Evolutionary conservation across 768 basidiomycete genomes (phyloP), one percentile per base, ranked within the genome.

Genomic region (Hypholoma sublateritium): DNA sequence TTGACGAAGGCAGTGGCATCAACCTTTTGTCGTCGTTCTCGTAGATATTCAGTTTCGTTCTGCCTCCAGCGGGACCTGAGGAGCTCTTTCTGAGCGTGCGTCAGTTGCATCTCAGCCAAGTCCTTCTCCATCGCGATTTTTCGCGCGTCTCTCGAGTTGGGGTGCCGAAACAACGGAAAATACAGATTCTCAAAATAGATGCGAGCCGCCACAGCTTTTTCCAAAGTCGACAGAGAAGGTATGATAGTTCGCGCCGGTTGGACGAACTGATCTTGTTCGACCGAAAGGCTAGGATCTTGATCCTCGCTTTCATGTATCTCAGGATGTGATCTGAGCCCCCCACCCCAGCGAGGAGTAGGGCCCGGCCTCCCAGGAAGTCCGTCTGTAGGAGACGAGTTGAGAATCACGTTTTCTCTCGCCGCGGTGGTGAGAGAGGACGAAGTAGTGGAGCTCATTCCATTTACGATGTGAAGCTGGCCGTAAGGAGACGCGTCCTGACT

Each of bases 121-220:
- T 95, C 93, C 62, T 78, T 83, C 74, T 98, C 95, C 83, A 98
- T 91, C 22, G 92, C 89, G 25, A 87, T 71, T 62, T 87, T 80
- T 56, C 96, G 81, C 70, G 92, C 87, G 69, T 96, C 94, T 32
- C 96, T 84, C 57, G 89, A 90, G 48, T 91, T 85, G 28, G 89
- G 82, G 58, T 93, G 89, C 62, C 92, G 89, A 67, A 95, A 83
- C 53, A 95, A 80, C 28, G 85, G 87, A 73, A 91, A 95, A 72
- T 90, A 95, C 28, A 88, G 79, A 67, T 91, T 93, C 79, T 93
- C 92, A 73, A 98, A 97, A 80, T 87, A 97, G 74, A 98, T 92
- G 69, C 91, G 86, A 39, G 91, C 87, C 34, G 95, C 88, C 57
- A 94, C 92, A 50, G 95, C 93, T 70, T 91, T 95, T 72, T 99